A percentile compares a stretch with the other conserved stretches of the same genome.
Conservation (phyloP, 2,329 filamentous ascomycete species). For the Neopestalotiopsis sp. region DNA sequence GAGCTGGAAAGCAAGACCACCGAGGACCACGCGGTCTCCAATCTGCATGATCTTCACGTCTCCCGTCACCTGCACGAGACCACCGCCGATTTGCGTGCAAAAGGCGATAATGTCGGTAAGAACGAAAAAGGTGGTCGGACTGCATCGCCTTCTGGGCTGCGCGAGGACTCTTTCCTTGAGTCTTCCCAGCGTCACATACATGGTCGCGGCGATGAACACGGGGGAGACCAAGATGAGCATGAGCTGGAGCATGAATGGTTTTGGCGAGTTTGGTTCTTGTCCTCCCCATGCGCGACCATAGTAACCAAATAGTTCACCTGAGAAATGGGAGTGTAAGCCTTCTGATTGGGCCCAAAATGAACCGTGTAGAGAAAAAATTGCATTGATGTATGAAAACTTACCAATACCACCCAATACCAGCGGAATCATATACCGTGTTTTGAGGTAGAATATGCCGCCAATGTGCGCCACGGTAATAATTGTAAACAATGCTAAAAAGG, state of each 20-base stretch:
- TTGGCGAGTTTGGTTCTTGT: neutral
- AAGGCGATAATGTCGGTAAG: conserved; percentile 10
- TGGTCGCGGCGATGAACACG: neutral
- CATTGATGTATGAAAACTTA: neutral
- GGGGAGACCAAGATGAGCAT: conserved; percentile 9
- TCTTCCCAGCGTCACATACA: conserved; percentile 6
- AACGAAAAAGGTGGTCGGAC: conserved; percentile 4
- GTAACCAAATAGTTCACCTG: conserved; percentile 6
- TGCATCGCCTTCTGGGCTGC: neutral
- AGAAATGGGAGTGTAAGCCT: neutral
- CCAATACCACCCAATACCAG: neutral
- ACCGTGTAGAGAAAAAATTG: too few relatives aligned
- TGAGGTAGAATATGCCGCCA: neutral
- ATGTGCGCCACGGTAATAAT: neutral
- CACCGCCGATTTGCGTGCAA: conserved; percentile 6
- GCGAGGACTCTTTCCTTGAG: neutral
- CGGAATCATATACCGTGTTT: neutral
- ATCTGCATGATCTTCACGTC: conserved; percentile 5
- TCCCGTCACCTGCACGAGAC: conserved; percentile 3
- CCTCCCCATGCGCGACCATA: neutral
- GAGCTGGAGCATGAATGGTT: conserved; percentile 9
- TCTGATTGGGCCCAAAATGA: neutral
- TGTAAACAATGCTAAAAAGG: neutral
- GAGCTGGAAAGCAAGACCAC: conserved; percentile 1
- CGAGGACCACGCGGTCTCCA: neutral